Conservation (phyloP, 768 basidiomycete genomes). For the Floccularia luteovirens region DNA sequence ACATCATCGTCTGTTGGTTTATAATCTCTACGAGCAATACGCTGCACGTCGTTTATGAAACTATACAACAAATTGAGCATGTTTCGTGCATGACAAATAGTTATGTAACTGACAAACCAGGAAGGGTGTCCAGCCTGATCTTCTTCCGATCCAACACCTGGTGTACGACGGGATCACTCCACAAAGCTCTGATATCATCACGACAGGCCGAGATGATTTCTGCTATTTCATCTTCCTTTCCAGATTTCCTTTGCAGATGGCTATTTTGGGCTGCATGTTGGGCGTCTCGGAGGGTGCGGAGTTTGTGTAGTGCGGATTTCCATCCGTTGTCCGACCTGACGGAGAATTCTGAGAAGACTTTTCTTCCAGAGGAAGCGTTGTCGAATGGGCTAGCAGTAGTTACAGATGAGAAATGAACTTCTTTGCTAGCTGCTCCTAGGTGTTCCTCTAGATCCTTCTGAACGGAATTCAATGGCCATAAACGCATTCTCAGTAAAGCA, state of each 20-base stretch:
- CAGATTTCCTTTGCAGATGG: constrained; percentile 22
- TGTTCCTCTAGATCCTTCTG: constrained; percentile 52
- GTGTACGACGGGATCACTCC: constrained; percentile 58
- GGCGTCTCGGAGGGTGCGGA: constrained; percentile 31
- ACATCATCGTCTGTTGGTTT: neutral
- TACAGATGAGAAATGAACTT: constrained; percentile 32
- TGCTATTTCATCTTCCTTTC: constrained; percentile 45
- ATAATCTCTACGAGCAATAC: neutral
- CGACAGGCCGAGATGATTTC: constrained; percentile 53
- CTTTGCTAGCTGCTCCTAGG: constrained; percentile 51
- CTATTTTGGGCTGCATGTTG: constrained; percentile 11
- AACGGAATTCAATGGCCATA: constrained; percentile 49
- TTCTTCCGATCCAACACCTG: constrained; percentile 51
- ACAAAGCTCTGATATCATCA: constrained; percentile 61
- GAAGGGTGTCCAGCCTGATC: constrained; percentile 54
- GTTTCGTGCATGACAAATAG: neutral
- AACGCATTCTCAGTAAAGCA: constrained; percentile 46
- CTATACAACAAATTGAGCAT: neutral
- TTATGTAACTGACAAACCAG: constrained; percentile 58
- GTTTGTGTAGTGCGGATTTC: constrained; percentile 54
- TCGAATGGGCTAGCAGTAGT: constrained; percentile 35
- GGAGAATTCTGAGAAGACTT: constrained; percentile 41
- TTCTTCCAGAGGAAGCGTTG: constrained; percentile 11
- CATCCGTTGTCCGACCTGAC: constrained; percentile 59
- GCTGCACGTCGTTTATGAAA: neutral